Conservation (phyloP, 139 green algal genomes). For the Chlamydomonas sphaeroides region DNA sequence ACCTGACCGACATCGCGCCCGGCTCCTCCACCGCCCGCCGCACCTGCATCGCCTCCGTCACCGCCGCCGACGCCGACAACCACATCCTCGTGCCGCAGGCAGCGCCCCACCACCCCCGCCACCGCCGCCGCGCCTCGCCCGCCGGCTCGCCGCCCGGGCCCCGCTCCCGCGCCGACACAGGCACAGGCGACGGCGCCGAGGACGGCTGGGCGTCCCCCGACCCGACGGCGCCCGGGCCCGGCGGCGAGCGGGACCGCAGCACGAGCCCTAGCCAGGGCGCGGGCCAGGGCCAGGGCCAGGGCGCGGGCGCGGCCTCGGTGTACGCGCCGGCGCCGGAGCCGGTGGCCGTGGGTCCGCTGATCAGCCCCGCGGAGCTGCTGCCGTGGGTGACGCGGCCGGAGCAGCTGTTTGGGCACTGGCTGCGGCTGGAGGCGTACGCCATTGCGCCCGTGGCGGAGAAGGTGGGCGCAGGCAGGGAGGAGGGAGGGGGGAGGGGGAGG, state of each 20-base stretch:
- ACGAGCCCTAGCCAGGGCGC: too few relatives aligned
- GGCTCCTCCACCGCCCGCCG: background rate
- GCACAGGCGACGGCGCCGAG: background rate
- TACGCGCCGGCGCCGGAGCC: background rate
- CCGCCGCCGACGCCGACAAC: constrained; percentile 20
- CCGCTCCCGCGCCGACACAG: background rate
- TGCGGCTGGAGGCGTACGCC: constrained; percentile 44
- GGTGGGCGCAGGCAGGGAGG: constrained; percentile 26
- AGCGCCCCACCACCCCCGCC: background rate
- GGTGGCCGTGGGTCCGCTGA: background rate
- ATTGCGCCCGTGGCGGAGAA: constrained; percentile 34
- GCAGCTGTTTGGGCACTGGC: constrained; percentile 39
- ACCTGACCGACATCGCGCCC: constrained; percentile 34
- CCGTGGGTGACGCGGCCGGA: constrained; percentile 29
- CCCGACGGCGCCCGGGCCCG: too few relatives aligned
- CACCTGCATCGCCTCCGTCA: constrained; percentile 20
- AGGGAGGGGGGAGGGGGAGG: background rate
- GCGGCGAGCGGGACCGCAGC: too few relatives aligned
- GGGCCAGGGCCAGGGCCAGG: too few relatives aligned
- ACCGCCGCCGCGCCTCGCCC: background rate
- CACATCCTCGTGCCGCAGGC: constrained; percentile 33
- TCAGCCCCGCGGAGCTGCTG: constrained; percentile 30
- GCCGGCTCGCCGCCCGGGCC: background rate
- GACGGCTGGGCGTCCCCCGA: too few relatives aligned
- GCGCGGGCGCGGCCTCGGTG: background rate